A percentile compares a stretch with the other conserved stretches of the same genome.
Conservation (phyloP, 768 basidiomycete genomes). For the Boletus insuetus region DNA sequence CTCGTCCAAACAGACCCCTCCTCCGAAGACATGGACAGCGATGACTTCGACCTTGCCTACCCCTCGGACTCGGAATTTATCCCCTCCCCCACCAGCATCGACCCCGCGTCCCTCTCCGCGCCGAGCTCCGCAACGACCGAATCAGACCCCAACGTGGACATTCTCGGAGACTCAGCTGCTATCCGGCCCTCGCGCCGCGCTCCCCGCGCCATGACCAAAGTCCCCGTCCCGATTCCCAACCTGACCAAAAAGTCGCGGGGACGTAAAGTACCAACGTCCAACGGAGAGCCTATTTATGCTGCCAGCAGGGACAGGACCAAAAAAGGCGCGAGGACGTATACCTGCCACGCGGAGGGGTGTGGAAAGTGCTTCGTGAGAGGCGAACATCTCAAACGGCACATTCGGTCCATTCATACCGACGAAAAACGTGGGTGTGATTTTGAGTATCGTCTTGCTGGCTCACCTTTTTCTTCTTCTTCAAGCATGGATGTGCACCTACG, state of each 20-base stretch:
- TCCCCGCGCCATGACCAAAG: conserved; percentile 23
- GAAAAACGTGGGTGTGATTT: conserved; percentile 68
- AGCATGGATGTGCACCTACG: conserved; percentile 47
- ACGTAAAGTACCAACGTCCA: conserved; percentile 44
- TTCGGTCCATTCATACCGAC: conserved; percentile 76
- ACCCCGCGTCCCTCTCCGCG: conserved; percentile 11
- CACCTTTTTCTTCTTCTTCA: neutral
- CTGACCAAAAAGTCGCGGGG: conserved; percentile 50
- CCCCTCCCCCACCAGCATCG: conserved; percentile 7
- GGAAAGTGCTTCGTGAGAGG: conserved; percentile 76
- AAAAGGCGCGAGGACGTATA: conserved; percentile 46
- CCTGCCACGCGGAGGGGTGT: conserved; percentile 69
- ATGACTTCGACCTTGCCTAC: conserved; percentile 15
- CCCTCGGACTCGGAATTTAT: conserved; percentile 26
- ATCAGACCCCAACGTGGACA: neutral
- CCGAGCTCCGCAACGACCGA: too few species aligned
- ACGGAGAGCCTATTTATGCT: conserved; percentile 19
- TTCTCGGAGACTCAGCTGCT: neutral
- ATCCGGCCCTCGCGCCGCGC: conserved; percentile 22
- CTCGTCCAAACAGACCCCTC: neutral
- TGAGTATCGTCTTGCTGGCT: neutral
- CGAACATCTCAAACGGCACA: conserved; percentile 81
- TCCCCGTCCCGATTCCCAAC: conserved; percentile 47
- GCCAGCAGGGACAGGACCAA: conserved; percentile 33
- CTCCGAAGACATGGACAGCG: conserved; percentile 18